Base-by-base conservation (phyloP, 2,329 filamentous ascomycete species). In the Trichoderma simmonsii region DNA sequence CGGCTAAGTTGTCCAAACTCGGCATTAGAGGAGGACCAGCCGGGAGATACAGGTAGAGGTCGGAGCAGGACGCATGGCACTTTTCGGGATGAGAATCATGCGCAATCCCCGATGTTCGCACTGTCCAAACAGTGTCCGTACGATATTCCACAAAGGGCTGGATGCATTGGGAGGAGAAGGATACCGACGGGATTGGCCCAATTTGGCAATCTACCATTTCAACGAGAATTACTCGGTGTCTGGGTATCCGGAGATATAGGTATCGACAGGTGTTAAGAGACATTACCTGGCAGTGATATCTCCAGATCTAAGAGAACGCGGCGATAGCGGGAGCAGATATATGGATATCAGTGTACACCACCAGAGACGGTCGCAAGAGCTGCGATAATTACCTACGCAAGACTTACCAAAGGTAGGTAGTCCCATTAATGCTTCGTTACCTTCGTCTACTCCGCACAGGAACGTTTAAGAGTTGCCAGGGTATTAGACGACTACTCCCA, bases 11-110 rank as follows among this genome's bases (percentile, higher is more conserved):
- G 11, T 30, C 65, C 65, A 60, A 60, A 68, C 34, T 39, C 54
- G 65, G 65, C 65, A 68, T 68, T 30, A 59, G 56, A 68, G 18
- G 54, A 32, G 24, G 57, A 30, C 32, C 65, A 68, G 65, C 65
- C 64, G 64, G 64, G 51, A 67, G 64, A 28, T 24, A 21, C 24
- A 68, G 51, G 54, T n/a, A 60, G 26, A 28, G 14, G 18, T 26
- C 26, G 34, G 32, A 57, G 48, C 24, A 51, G 14, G 24, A 26
- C 54, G 26, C 54, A 59, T 39, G 64, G 64, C 51, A 57, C 34
- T 59, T 60, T 59, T 59, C 54, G 65, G 65, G 26, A 43, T 36
- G 60, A 43, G 60, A 60, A 60, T 48, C 36, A 59, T 68, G 65
- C 65, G 54, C 65, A 48, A 68, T 34, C 36, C 56, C 65, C 34